Base-by-base conservation (phyloP, 441 rosid species). In the Eruca vesicaria region DNA sequence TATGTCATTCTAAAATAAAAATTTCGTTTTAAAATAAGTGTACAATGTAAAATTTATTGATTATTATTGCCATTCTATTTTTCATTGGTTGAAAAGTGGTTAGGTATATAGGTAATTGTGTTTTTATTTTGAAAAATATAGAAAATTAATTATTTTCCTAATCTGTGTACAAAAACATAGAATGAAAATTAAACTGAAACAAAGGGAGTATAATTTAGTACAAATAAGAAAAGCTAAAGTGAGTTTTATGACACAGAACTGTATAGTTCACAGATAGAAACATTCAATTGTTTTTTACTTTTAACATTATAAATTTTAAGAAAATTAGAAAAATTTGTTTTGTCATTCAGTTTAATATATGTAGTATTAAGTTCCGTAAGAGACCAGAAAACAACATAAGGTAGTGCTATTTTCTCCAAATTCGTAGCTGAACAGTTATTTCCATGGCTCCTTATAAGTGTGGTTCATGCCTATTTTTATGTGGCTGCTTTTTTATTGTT, bases 321-420 rank as follows among this genome's bases (percentile, higher is more conserved):
- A 43, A 3, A 9, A 18, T 2, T 3, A n/a, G 21, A 23, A 3
- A 18, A 21, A 6, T 15, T 57, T 69, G 55, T 43, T 43, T 69
- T 41, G 29, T 41, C 23, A 43, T 31, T 60, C n/a, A 16, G 19
- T 58, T 16, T 9, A 56, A 52, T 9, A 55, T 35, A 5, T 6
- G 28, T 71, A 2, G n/a, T 32, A 2, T 2, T 63, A 33, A 50
- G 19, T 66, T 74, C 71, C 72, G 65, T 73, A 48, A 21, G 72
- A 21, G 62, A 74, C 7, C 38, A 66, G 52, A 43, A 43, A 43
- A 43, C 52, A 43, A n/a, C 52, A n/a, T 5, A n/a, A 28, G 64
- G 21, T 7, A 73, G 66, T 43, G 28, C 12, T 41, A 28, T 43
- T 57, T 73, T 64, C 41, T 72, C 28, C 64, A 38, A 18, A 48